These are phyloP conservation scores for Pleomassaria siparia DNA, from an alignment of 2,329 filamentous ascomycete species.

Conservation along the genomic window DNA sequence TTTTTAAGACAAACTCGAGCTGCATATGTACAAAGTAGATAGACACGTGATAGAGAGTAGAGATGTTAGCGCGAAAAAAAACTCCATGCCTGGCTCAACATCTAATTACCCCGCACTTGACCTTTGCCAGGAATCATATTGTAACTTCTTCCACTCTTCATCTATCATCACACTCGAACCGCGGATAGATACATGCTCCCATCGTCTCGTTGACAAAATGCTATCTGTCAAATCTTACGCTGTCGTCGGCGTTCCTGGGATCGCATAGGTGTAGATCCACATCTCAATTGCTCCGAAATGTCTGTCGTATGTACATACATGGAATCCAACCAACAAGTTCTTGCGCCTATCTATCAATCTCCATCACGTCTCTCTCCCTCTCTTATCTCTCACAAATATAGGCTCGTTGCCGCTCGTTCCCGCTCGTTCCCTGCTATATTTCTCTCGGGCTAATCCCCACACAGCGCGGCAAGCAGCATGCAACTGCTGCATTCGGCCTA, in stretches of 20 bases:
- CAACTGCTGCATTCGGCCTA: conserved; percentile 12
- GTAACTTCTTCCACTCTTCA: neutral
- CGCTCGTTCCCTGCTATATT: neutral
- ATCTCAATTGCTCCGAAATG: neutral
- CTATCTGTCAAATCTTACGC: neutral
- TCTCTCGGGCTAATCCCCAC: neutral
- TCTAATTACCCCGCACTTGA: neutral
- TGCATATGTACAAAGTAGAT: no score
- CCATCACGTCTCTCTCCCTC: neutral
- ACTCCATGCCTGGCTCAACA: no score
- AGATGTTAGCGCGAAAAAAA: neutral
- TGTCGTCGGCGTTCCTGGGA: neutral
- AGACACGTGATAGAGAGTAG: no score
- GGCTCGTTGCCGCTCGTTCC: conserved; percentile 1
- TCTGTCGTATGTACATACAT: neutral
- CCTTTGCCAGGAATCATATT: neutral
- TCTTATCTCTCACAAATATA: neutral
- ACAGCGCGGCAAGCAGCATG: neutral
- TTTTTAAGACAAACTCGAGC: neutral
- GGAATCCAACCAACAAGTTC: conserved; percentile 1
- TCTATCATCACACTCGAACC: no score
- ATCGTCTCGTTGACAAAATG: neutral
- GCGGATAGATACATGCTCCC: no score
- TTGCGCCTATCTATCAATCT: neutral
- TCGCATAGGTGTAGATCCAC: neutral